Conservation (phyloP, 441 rosid genomes). For the Aquilaria agallochum region DNA sequence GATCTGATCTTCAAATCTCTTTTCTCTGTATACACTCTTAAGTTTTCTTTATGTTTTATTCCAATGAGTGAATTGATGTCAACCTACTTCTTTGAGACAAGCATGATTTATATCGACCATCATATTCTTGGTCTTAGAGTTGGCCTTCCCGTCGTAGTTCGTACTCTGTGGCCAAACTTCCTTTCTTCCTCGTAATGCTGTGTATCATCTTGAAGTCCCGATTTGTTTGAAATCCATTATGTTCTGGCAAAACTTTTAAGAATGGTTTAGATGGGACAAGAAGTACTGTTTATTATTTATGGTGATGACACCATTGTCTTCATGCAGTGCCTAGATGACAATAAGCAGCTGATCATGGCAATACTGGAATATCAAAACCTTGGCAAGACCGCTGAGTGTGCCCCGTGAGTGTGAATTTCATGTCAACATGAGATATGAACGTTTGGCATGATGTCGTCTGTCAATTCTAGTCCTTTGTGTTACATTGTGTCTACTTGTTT, state of each 20-base stretch:
- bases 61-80: not conserved
- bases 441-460: too few species aligned
- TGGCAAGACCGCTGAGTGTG: constrained; percentile 22
- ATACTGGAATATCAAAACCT: constrained; percentile 25
- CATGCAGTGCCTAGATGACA: constrained; percentile 28
- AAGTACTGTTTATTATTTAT: not conserved
- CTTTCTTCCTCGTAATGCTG: not conserved
- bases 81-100: not conserved
- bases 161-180: not conserved
- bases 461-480: too few species aligned
- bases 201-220: not conserved
- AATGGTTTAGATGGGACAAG: not conserved
- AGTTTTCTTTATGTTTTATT: too few species aligned
- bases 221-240: not conserved
- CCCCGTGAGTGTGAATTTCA: constrained; percentile 19
- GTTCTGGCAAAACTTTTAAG: not conserved
- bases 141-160: too few species aligned
- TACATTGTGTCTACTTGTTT: too few species aligned
- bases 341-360: constrained; percentile 29
- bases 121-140: too few species aligned
- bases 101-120: not conserved
- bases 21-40: too few species aligned
- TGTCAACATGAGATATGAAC: too few species aligned
- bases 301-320: not conserved
- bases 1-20: not conserved